Evolutionary conservation across 305 asterid genomes (phyloP).

Genomic region (Plantago coronopus): DNA sequence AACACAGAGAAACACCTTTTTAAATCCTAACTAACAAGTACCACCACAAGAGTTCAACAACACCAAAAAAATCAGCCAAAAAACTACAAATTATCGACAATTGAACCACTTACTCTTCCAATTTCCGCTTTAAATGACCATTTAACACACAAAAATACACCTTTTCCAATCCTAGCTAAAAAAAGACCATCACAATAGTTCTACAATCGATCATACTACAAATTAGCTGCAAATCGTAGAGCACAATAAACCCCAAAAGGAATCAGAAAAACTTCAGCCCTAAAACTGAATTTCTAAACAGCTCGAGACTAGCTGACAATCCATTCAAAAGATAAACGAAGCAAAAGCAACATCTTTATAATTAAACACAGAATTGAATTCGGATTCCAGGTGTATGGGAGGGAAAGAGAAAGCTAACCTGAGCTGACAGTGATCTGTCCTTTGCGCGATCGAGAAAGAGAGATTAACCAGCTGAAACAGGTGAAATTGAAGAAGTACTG

Average conservation of each 20-base stretch:
- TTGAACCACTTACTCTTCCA: no score
- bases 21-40: no score
- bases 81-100: no score
- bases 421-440: constrained; percentile 3
- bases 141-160: no score
- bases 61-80: no score
- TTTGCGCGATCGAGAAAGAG: background rate
- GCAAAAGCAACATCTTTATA: background rate
- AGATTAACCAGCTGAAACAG: background rate
- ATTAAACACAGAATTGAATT: background rate
- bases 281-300: background rate
- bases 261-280: background rate
- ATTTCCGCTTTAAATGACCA: no score
- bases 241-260: background rate
- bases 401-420: background rate
- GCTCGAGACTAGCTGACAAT: background rate
- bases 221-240: no score
- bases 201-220: background rate
- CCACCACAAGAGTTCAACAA: no score
- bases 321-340: no score
- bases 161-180: no score
- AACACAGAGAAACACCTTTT: no score
- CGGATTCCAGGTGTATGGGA: no score
- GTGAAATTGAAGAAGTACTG: background rate
- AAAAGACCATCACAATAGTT: background rate